Evolutionary conservation across 1,284 basidiomycete species (phyloP), one percentile per base, ranked within the genome.

Genomic region (Inonotus hispidus): DNA sequence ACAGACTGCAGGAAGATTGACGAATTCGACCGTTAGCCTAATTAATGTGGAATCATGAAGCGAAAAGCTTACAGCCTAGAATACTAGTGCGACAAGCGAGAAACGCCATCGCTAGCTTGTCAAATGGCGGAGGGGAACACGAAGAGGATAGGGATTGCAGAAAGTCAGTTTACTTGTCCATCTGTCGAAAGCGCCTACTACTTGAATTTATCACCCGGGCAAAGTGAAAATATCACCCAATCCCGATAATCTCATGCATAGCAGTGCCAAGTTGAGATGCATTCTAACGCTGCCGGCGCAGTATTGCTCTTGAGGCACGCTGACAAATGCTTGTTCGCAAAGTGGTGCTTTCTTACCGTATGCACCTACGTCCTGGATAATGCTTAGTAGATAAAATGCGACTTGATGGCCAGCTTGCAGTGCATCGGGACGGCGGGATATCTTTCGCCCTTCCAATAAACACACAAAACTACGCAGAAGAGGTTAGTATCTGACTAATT

Each of bases 21-120:
- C 25, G n/a, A n/a, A 27, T 23, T 37, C 25, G 21, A 25, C 11
- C 25, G 11, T 13, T 1, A 29, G 47, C 35, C 50, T 13, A 16
- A 11, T 41, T 3, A 38, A 29, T 29, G 55, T 1, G 1, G 43
- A 21, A n/a, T 6, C 5, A n/a, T 3, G n/a, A 35, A 58, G 14
- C 16, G 11, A 21, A 23, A 35, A n/a, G 38, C 56, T 25, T 27
- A 58, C 56, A 58, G 21, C 38, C 23, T 35, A 58, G 29, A 13
- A 58, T 35, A 38, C 56, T 58, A 16, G 56, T 49, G 21, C 56
- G 45, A 38, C 47, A 58, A 23, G 23, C 56, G 19, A 49, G 29
- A 23, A 45, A 49, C 29, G 23, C 39, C 43, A 46, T 37, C 45
- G 21, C 49, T 13, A 10, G n/a, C n/a, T 46, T 8, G 41, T 35